Evolutionary conservation across 2,329 filamentous ascomycete species (phyloP), one percentile per base, ranked within the genome.

Genomic region (Cordyceps cicadae): DNA sequence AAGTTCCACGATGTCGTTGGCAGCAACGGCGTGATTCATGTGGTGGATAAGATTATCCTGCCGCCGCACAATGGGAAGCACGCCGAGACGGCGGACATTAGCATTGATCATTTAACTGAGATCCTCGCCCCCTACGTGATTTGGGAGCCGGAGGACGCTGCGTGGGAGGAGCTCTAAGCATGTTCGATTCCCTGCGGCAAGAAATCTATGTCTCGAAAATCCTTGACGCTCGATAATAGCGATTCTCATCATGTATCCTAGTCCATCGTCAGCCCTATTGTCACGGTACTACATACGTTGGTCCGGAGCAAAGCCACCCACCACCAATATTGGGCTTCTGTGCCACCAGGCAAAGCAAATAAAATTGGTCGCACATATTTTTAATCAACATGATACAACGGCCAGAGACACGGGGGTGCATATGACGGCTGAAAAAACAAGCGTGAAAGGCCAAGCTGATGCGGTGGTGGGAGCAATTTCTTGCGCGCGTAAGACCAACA

Each of bases 21-120:
- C 0, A 83, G 81, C 68, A 89, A 96, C 70, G 92, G 92, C 37
- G 91, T 93, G 15, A 82, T 96, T 43, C 92, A 96, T 61, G 85
- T 93, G 17, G 78, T 94, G 0, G 79, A 81, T 53, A 80, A 80
- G 61, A 84, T 96, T 0, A 75, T 95, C 61, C 84, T 97, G 64
- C 92, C 92, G 48, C 90, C 91, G 1, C 85, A 83, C 73, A 69
- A 77, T 15, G 54, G 54, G 29, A 62, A 66, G 32, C 49, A 61
- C 19, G 19, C 37, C 34, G 26, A 60, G 24, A 52, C 59, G 8
- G 49, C 59, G 3, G 64, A 64, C 14, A 52, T 64, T 19, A 62
- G 59, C 43, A 52, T 66, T 19, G 43, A 64, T 11, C 60, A 64
- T 46, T 54, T 66, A 15, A 63, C 62, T 49, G 58, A 63, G 34